phyloP scores from a whole-genome alignment of 768 basidiomycete genomes.

The Daedaleopsis nitida region DNA sequence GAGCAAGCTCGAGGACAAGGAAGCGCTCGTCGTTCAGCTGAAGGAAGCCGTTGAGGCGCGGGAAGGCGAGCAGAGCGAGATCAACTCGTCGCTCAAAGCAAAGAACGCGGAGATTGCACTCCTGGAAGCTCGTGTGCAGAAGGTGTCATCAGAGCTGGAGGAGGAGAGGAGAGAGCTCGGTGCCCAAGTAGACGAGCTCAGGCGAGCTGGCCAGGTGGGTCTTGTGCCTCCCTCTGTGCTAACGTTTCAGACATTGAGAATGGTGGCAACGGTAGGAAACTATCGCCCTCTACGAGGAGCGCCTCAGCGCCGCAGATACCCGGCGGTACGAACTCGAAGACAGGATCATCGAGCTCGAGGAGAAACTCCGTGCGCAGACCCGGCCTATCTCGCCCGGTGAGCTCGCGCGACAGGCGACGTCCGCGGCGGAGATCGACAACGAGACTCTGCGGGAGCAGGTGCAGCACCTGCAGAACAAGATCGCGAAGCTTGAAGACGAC shows the following conservation, averaged over 20 bases:
- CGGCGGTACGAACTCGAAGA: constrained; percentile 81
- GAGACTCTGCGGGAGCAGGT: constrained; percentile 89
- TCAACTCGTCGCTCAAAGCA: constrained; percentile 48
- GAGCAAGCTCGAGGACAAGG: constrained; percentile 46
- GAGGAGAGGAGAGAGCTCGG: constrained; percentile 69
- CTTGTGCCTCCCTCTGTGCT: not conserved
- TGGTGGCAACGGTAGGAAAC: constrained; percentile 64
- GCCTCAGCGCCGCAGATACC: constrained; percentile 67
- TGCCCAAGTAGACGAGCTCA: constrained; percentile 78
- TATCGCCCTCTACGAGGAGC: constrained; percentile 93
- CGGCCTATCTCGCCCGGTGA: constrained; percentile 38
- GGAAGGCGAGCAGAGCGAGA: constrained; percentile 51
- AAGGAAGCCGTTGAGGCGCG: constrained; percentile 55
- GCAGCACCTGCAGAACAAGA: constrained; percentile 80
- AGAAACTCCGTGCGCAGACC: constrained; percentile 39
- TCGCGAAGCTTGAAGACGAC: constrained; percentile 76
- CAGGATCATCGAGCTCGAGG: constrained; percentile 59
- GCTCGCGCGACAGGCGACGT: constrained; percentile 45
- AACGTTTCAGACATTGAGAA: not conserved
- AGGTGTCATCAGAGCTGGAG: constrained; percentile 47
- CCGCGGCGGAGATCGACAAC: constrained; percentile 92
- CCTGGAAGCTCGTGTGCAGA: constrained; percentile 51
- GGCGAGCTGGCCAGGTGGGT: constrained; percentile 83
- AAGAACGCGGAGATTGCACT: constrained; percentile 63
- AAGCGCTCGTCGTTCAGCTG: constrained; percentile 47